Percentiles rank a stretch among this genome's conserved stretches.
phyloP scores from a whole-genome alignment of 441 rosid species.

The Pelargonium cotyledonis region DNA sequence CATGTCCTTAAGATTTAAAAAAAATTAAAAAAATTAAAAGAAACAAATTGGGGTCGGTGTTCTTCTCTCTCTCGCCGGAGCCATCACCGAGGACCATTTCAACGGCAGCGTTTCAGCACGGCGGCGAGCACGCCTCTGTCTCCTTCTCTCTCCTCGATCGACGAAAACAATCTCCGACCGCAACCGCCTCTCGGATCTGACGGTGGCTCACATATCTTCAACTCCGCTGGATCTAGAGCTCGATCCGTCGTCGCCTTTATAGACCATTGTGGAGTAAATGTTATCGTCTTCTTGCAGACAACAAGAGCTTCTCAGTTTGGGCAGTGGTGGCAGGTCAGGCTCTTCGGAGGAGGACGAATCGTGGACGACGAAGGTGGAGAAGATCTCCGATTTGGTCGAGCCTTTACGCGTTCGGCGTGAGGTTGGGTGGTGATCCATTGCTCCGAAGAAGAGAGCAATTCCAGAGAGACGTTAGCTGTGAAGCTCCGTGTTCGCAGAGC shows the following conservation, averaged over 20 bases:
- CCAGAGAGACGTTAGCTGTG: not conserved
- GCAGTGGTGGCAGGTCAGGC: conserved; percentile 25
- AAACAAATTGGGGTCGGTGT: too few relatives aligned
- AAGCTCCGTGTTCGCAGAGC: not conserved
- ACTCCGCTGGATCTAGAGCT: too few relatives aligned
- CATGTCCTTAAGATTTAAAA: too few relatives aligned
- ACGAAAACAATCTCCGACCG: too few relatives aligned
- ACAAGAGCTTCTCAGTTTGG: conserved; percentile 25
- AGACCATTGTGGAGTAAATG: conserved; percentile 57
- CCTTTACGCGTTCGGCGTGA: conserved; percentile 47
- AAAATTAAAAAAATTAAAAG: too few relatives aligned
- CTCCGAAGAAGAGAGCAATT: not conserved
- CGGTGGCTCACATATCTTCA: too few relatives aligned
- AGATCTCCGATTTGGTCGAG: conserved; percentile 45
- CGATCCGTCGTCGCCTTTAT: conserved; percentile 47
- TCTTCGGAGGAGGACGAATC: conserved; percentile 33
- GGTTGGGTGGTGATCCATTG: conserved; percentile 48
- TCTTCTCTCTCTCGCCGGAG: too few relatives aligned
- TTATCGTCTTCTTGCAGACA: conserved; percentile 23
- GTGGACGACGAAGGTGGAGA: conserved; percentile 62
- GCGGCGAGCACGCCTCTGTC: too few relatives aligned
- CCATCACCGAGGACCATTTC: too few relatives aligned
- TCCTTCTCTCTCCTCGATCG: too few relatives aligned
- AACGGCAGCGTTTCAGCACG: too few relatives aligned
- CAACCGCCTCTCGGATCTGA: too few relatives aligned